phyloP scores from a whole-genome alignment of 345 rosid species.

The Microthlaspi erraticum region DNA sequence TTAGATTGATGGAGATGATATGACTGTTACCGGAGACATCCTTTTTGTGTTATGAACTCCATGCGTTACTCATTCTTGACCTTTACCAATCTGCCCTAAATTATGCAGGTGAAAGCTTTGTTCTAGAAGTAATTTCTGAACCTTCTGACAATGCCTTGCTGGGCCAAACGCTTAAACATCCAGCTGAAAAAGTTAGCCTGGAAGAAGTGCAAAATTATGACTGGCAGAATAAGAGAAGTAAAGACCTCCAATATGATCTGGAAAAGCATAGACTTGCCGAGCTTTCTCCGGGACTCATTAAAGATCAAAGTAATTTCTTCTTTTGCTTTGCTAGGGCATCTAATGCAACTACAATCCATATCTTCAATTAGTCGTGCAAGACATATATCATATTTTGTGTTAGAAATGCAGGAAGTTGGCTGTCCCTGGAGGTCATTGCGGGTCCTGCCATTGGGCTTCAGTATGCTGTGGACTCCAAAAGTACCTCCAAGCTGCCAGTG shows the following conservation, averaged over 20 bases:
- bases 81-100: conserved; percentile 17
- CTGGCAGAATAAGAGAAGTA: conserved; percentile 49
- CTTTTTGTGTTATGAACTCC: conserved; percentile 6
- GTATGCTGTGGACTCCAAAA: conserved; percentile 62
- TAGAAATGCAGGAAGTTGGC: conserved; percentile 96
- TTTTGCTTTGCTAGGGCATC: conserved; percentile 38
- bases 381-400: conserved; percentile 60
- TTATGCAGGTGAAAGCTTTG: conserved; percentile 66
- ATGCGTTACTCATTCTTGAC: conserved; percentile 27
- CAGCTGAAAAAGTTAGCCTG: conserved; percentile 44
- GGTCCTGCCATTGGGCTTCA: conserved; percentile 83
- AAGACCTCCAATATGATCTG: conserved; percentile 36
- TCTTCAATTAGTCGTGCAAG: conserved; percentile 48
- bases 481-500: conserved; percentile 73
- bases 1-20: conserved; percentile 5
- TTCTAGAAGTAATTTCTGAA: conserved; percentile 66
- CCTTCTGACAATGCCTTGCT: conserved; percentile 54
- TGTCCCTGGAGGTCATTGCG: conserved; percentile 82
- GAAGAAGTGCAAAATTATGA: conserved; percentile 51
- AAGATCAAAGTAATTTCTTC: conserved; percentile 77
- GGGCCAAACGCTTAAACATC: conserved; percentile 73
- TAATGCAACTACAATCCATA: conserved; percentile 30
- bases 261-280: conserved; percentile 49
- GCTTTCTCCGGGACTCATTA: conserved; percentile 43
- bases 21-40: not conserved